Evolutionary conservation across 2,329 filamentous ascomycete species (phyloP).

Genomic region (Trichophyton mentagrophytes): DNA sequence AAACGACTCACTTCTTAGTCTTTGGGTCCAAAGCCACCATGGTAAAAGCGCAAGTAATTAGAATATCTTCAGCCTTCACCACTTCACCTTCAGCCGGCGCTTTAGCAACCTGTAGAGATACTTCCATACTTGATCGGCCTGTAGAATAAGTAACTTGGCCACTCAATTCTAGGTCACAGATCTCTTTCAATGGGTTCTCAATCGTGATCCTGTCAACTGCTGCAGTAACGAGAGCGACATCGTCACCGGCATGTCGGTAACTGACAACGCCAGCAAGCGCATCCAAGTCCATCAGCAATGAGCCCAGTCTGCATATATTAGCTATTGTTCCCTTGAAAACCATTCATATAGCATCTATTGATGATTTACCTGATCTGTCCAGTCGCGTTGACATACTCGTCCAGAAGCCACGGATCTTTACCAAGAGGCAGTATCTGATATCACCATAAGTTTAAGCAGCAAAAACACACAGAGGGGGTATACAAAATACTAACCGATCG

Average conservation of each 20-base stretch:
- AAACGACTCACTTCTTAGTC: slow-evolving; percentile 45
- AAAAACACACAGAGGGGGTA: neutral
- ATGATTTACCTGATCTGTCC: slow-evolving; percentile 53
- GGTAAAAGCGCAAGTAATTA: slow-evolving; percentile 62
- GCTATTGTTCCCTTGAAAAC: slow-evolving; percentile 7
- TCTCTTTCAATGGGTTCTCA: slow-evolving; percentile 59
- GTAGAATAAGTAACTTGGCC: slow-evolving; percentile 59
- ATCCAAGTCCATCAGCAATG: slow-evolving; percentile 68
- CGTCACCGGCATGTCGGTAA: slow-evolving; percentile 57
- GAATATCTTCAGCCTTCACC: slow-evolving; percentile 44
- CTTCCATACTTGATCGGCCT: slow-evolving; percentile 59
- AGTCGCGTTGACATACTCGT: slow-evolving; percentile 64
- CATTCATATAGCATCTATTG: neutral
- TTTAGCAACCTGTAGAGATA: slow-evolving; percentile 60
- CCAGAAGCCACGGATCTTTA: slow-evolving; percentile 62
- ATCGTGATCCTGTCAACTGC: slow-evolving; percentile 54
- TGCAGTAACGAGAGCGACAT: slow-evolving; percentile 51
- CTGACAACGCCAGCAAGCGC: slow-evolving; percentile 64
- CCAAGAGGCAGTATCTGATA: slow-evolving; percentile 53
- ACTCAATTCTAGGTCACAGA: slow-evolving; percentile 64
- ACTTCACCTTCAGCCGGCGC: slow-evolving; percentile 35
- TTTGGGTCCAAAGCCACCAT: slow-evolving; percentile 61
- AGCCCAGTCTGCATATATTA: slow-evolving; percentile 43
- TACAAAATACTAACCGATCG: slow-evolving; percentile 41
- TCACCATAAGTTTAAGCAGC: neutral